Conservation (phyloP, 768 basidiomycete genomes). For the Rhodotorula diobovata region DNA sequence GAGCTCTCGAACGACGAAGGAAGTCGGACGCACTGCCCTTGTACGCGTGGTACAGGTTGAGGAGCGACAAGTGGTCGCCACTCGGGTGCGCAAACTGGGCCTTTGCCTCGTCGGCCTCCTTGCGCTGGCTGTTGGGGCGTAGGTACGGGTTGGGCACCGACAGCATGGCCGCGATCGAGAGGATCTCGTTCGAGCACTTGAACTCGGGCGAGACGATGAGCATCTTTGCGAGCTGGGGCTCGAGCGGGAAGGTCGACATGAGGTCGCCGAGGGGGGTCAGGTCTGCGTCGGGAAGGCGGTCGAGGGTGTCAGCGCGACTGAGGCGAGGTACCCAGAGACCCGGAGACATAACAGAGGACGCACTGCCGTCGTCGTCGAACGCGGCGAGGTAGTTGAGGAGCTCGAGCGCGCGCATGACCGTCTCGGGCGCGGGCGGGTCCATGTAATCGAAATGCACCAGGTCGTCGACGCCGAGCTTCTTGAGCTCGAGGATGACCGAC, state of each 20-base stretch:
- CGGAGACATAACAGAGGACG: constrained; percentile 6
- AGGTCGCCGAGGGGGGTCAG: constrained; percentile 77
- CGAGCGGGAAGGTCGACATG: constrained; percentile 99
- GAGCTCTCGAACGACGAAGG: neutral
- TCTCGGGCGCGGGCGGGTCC: constrained; percentile 91
- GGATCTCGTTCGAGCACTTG: constrained; percentile 88
- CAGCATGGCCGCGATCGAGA: constrained; percentile 94
- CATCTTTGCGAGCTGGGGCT: constrained; percentile 94
- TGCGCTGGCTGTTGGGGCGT: constrained; percentile 77
- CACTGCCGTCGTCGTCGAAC: constrained; percentile 80
- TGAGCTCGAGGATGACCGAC: constrained; percentile 85
- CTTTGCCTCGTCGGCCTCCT: constrained; percentile 90
- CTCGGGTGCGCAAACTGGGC: constrained; percentile 81
- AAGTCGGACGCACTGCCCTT: constrained; percentile 48
- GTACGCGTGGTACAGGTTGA: constrained; percentile 95
- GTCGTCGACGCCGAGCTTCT: constrained; percentile 92
- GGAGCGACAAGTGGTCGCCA: constrained; percentile 89
- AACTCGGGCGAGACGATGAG: constrained; percentile 91
- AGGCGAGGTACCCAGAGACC: neutral
- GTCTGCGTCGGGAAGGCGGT: constrained; percentile 43
- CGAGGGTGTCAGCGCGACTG: neutral
- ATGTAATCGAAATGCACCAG: constrained; percentile 54
- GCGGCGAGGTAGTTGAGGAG: constrained; percentile 86
- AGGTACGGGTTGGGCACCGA: constrained; percentile 97
- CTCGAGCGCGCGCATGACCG: constrained; percentile 93